phyloP scores from a whole-genome alignment of 108 stramenopile species.

The Skeletonema menzelii region DNA sequence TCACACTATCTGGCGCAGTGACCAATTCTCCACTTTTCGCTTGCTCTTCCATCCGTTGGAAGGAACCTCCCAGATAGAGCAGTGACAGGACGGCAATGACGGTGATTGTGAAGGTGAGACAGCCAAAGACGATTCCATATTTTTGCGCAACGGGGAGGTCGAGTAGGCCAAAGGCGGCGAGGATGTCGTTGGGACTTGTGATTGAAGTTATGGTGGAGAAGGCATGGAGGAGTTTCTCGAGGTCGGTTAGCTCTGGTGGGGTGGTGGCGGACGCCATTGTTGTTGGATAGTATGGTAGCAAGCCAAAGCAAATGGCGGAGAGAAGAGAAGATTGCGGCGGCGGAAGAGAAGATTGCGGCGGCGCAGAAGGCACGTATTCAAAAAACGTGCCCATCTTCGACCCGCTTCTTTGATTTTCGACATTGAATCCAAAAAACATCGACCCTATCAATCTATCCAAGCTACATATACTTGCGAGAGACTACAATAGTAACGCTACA shows the following conservation, averaged over 20 bases:
- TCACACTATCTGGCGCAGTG: conserved; percentile 50
- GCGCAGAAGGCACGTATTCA: not conserved
- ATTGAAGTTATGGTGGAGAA: conserved; percentile 33
- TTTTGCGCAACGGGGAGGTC: conserved; percentile 76
- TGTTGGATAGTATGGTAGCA: not conserved
- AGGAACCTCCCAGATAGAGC: conserved; percentile 72
- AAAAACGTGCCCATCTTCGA: not conserved
- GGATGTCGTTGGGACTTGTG: conserved; percentile 32
- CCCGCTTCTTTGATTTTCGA: not conserved
- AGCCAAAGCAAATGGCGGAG: no score
- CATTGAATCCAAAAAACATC: not conserved
- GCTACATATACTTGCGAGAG: not conserved
- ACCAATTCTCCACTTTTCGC: conserved; percentile 44
- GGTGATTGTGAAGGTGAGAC: conserved; percentile 65
- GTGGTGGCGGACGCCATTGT: conserved; percentile 2
- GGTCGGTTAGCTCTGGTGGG: conserved; percentile 14
- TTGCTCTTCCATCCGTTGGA: conserved; percentile 76
- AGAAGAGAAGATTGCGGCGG: not conserved
- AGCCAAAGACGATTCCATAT: conserved; percentile 82
- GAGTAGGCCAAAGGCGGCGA: conserved; percentile 69
- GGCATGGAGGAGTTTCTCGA: conserved; percentile 40
- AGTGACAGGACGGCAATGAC: conserved; percentile 66
- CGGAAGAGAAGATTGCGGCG: no score
- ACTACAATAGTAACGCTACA: not conserved
- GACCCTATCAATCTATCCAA: not conserved